Conservation (phyloP, 768 basidiomycete species). For the Amyloporia xantha region DNA sequence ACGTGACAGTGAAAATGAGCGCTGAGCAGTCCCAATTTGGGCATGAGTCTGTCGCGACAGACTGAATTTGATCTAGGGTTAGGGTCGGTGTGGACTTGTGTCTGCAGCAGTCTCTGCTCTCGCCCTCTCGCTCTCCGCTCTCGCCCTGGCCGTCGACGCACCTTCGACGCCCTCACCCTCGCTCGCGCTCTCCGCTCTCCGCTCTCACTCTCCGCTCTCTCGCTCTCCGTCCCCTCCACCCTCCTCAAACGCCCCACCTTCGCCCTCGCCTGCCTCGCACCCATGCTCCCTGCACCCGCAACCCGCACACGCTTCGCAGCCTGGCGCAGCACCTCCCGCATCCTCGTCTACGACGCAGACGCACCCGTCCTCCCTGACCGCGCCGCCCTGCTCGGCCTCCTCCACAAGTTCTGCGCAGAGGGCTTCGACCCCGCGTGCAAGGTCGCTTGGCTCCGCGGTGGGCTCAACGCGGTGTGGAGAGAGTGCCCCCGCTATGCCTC, state of each 20-base stretch:
- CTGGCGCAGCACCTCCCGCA: slow-evolving; percentile 53
- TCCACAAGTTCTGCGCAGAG: slow-evolving; percentile 66
- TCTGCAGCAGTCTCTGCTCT: too few relatives aligned
- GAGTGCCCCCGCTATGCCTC: too few relatives aligned
- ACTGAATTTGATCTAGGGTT: too few relatives aligned
- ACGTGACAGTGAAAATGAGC: too few relatives aligned
- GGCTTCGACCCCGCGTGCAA: slow-evolving; percentile 45
- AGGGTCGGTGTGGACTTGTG: too few relatives aligned
- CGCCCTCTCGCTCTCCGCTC: too few relatives aligned
- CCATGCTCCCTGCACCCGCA: slow-evolving; percentile 66
- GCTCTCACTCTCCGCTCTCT: slow-evolving; percentile 64
- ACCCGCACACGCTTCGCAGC: slow-evolving; percentile 53
- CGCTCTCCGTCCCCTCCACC: slow-evolving; percentile 89
- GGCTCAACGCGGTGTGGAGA: slow-evolving; percentile 65
- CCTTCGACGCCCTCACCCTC: too few relatives aligned
- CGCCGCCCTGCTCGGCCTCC: slow-evolving; percentile 63
- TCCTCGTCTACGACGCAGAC: slow-evolving; percentile 86
- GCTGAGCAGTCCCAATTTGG: too few relatives aligned
- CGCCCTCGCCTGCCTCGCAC: slow-evolving; percentile 66
- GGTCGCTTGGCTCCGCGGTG: slow-evolving; percentile 77
- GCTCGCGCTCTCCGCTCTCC: too few relatives aligned
- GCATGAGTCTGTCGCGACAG: too few relatives aligned
- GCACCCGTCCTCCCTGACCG: slow-evolving; percentile 51
- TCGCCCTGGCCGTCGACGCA: too few relatives aligned
- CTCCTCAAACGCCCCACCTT: slow-evolving; percentile 88